phyloP scores from a whole-genome alignment of 2,329 filamentous ascomycete species.

The Plectosphaerella sp. region DNA sequence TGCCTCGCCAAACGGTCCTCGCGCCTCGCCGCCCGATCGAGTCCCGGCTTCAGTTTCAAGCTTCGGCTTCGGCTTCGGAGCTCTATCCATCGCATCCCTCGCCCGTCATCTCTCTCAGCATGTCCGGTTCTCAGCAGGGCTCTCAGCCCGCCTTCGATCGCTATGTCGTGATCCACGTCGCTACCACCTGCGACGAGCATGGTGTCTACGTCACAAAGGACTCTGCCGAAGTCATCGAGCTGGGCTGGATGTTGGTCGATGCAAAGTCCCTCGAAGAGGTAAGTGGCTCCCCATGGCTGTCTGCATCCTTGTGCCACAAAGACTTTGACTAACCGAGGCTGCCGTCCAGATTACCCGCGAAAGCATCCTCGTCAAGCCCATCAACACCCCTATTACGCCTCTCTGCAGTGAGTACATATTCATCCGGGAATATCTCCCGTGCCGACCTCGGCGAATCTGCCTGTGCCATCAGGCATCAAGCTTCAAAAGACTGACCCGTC shows the following conservation, averaged over 20 bases:
- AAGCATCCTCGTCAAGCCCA: slow-evolving; percentile 93
- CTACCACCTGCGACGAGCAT: slow-evolving; percentile 98
- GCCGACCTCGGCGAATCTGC: not conserved
- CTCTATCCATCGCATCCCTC: no score
- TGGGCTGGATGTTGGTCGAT: slow-evolving; percentile 95
- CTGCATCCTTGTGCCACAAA: not conserved
- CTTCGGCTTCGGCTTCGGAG: slow-evolving; percentile 4
- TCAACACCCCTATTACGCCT: slow-evolving; percentile 98
- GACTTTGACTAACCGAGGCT: slow-evolving; percentile 9
- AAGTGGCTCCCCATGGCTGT: slow-evolving; percentile 28
- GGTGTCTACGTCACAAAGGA: slow-evolving; percentile 99
- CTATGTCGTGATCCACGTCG: slow-evolving; percentile 97
- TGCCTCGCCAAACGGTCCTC: no score
- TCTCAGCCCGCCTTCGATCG: slow-evolving; percentile 77
- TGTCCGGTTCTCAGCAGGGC: slow-evolving; percentile 40
- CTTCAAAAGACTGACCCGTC: slow-evolving; percentile 21
- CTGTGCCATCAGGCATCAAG: not conserved
- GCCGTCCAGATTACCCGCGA: slow-evolving; percentile 77
- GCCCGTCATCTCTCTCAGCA: slow-evolving; percentile 21
- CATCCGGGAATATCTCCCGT: not conserved
- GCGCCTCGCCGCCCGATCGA: slow-evolving; percentile 9
- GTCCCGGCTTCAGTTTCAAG: slow-evolving; percentile 5
- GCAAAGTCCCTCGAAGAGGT: slow-evolving; percentile 92
- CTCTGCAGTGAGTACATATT: slow-evolving; percentile 80
- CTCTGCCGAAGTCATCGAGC: slow-evolving; percentile 97